Evolutionary conservation across 225 moss, liverwort and hornwort species (phyloP), one percentile per base, ranked within the genome.

Genomic region (Bryoerythrophyllum caledonicum): DNA sequence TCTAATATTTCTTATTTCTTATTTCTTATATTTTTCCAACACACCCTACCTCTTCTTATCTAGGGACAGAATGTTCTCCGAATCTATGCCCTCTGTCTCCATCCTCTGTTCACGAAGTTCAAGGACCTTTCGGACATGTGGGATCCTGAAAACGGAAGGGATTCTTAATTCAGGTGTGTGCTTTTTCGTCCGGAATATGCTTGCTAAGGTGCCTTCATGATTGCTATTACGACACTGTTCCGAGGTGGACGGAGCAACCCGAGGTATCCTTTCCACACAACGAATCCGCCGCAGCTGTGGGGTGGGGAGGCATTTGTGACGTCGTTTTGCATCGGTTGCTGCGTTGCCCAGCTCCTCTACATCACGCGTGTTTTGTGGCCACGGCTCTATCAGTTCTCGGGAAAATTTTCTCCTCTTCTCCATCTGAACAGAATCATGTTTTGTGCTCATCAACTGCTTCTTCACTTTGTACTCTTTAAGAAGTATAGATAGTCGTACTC

Each of bases 141-240:
- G 14, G 25, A 41, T 32, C 60, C 13, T 64, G 64, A 21, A 63
- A 68, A 46, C 60, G 17, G 28, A 3, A 28, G 14, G 58, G 69
- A 4, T 27, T 40, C 6, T 48, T 2, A 56, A 49, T 56, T 8
- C 48, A 55, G 25, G 40, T 52, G 32, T 59, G 41, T 73, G 46
- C 54, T 46, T 49, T 58, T 12, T 9, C 13, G 37, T 28, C 37
- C 13, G 24, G 82, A 37, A 78, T 63, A 44, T 73, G 48, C 77
- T 62, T 13, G 2, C 11, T 4, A 35, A 17, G 30, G 20, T 67
- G 72, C 67, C 23, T 14, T 34, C 12, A 41, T 32, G 11, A 44
- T 56, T 55, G 77, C 10, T 32, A 2, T 24, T 0, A 19, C 24
- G 5, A 10, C 28, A 38, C n/a, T 27, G 4, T 16, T 28, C 16